These are phyloP conservation scores for Fusarium lyarnte DNA, from an alignment of 2,329 filamentous ascomycete genomes.

Conservation along the genomic window DNA sequence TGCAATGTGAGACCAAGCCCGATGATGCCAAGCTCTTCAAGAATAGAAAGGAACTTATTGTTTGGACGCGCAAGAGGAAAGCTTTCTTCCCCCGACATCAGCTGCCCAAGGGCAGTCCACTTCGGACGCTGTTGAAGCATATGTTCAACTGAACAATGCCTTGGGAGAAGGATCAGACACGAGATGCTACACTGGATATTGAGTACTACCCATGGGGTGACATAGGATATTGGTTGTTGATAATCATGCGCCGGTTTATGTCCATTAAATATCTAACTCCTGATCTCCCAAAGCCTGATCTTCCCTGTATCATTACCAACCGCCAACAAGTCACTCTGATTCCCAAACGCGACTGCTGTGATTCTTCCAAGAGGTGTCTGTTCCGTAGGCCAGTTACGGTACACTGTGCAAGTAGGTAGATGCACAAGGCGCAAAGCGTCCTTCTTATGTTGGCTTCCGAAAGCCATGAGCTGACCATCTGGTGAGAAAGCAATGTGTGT, in stretches of 20 bases:
- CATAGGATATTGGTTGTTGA: neutral
- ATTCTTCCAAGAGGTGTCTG: conserved; percentile 89
- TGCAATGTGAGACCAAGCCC: conserved; percentile 47
- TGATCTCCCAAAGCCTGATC: conserved; percentile 90
- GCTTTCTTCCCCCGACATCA: conserved; percentile 48
- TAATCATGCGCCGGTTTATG: conserved; percentile 35
- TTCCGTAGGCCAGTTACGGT: conserved; percentile 95
- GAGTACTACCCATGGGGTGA: neutral
- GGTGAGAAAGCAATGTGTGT: conserved; percentile 83
- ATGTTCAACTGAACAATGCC: neutral
- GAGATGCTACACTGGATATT: neutral
- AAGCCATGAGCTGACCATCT: conserved; percentile 88
- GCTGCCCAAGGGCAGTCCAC: conserved; percentile 53
- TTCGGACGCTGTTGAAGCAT: conserved; percentile 36
- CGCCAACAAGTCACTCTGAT: conserved; percentile 75
- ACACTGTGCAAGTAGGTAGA: conserved; percentile 90
- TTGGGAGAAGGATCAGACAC: neutral
- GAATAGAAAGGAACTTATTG: conserved; percentile 44
- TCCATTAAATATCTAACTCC: conserved; percentile 58
- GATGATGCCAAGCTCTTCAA: conserved; percentile 46
- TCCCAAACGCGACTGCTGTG: conserved; percentile 75
- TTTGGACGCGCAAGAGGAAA: conserved; percentile 17
- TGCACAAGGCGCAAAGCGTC: conserved; percentile 90
- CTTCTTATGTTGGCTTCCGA: conserved; percentile 87
- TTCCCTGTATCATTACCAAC: conserved; percentile 91